Evolutionary conservation across 257 asterid species (phyloP).

Genomic region (Solanum bukasovii): DNA sequence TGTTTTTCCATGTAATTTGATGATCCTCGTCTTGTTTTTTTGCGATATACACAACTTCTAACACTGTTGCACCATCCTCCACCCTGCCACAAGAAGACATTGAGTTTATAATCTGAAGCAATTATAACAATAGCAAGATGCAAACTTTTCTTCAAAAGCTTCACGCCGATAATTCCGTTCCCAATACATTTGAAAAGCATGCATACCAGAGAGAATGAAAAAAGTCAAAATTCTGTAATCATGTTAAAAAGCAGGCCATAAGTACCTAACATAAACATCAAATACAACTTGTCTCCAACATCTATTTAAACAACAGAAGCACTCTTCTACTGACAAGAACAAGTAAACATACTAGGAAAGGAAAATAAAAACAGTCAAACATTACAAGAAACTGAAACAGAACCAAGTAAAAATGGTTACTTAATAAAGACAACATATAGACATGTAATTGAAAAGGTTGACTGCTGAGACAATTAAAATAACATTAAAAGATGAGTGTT

Average conservation of each 20-base stretch:
- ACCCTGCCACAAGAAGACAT: slow-evolving; percentile 46
- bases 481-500: background rate
- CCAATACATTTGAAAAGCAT: background rate
- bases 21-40: slow-evolving; percentile 78
- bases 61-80: slow-evolving; percentile 97
- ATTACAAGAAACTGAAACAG: background rate
- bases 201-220: background rate
- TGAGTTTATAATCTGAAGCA: background rate
- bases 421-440: background rate
- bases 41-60: slow-evolving; percentile 66
- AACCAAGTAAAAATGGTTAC: background rate
- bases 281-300: background rate
- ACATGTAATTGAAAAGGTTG: background rate
- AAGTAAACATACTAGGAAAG: background rate
- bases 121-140: background rate
- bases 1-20: slow-evolving; percentile 58
- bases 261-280: background rate
- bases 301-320: background rate
- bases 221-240: background rate
- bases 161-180: background rate
- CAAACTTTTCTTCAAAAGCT: background rate
- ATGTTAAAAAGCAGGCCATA: background rate
- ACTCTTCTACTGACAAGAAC: background rate
- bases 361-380: background rate
- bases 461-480: background rate